Percentiles rank a stretch among this genome's conserved stretches.
Conservation (phyloP, 2,329 filamentous ascomycete genomes). For the Fragosphaeria purpurea region DNA sequence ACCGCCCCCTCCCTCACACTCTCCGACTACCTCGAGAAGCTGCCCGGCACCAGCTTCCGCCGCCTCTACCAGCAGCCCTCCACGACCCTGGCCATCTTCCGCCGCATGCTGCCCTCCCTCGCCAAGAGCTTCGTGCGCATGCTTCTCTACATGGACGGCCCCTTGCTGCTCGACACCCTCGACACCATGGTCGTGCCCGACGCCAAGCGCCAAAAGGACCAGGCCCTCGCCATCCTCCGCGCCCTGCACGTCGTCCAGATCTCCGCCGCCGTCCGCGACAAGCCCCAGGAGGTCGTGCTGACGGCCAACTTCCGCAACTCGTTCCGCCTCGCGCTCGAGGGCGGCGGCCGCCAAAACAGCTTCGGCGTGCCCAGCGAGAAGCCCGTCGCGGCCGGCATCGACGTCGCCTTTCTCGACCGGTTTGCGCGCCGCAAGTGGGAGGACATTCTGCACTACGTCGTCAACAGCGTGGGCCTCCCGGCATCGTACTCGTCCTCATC, state of each 20-base stretch:
- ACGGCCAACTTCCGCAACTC: conserved; percentile 75
- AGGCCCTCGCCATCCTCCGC: conserved; percentile 70
- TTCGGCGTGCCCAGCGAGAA: conserved; percentile 78
- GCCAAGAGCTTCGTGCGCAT: conserved; percentile 96
- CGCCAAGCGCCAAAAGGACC: conserved; percentile 61
- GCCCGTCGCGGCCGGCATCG: conserved; percentile 51
- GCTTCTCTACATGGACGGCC: conserved; percentile 78
- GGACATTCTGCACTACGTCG: conserved; percentile 89
- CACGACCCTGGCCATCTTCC: conserved; percentile 88
- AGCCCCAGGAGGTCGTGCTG: conserved; percentile 62
- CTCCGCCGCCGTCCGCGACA: conserved; percentile 48
- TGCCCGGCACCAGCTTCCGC: conserved; percentile 80
- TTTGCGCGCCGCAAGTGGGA: conserved; percentile 91
- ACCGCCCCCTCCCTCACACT: conserved; percentile 43
- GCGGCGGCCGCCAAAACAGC: conserved; percentile 73
- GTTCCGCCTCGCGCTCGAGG: conserved; percentile 76
- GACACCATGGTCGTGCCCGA: conserved; percentile 74
- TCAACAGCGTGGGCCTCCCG: conserved; percentile 57
- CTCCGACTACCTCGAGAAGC: conserved; percentile 87
- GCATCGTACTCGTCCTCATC: conserved; percentile 20
- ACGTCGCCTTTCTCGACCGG: conserved; percentile 65
- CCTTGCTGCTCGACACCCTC: conserved; percentile 69
- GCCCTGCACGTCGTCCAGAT: conserved; percentile 78
- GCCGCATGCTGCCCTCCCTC: conserved; percentile 89
- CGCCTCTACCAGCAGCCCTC: conserved; percentile 94